A percentile compares a stretch with the other conserved stretches of the same genome.
Conservation (phyloP, 148 eudicot genomes). For the Camellia granthamiana region DNA sequence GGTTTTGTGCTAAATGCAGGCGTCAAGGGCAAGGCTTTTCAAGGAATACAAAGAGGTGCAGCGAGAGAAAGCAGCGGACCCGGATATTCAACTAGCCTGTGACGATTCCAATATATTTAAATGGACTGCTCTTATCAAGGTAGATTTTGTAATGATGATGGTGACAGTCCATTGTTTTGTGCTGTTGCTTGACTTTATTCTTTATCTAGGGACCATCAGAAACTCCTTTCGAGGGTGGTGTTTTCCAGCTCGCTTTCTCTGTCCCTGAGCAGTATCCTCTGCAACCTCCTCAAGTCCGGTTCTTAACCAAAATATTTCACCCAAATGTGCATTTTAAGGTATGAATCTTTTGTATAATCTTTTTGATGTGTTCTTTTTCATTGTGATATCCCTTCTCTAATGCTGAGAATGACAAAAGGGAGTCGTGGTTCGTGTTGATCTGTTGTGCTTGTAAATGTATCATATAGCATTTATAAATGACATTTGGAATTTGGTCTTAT, state of each 20-base stretch:
- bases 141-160: conserved; percentile 16
- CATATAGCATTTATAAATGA: background rate
- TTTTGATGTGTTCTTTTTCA: background rate
- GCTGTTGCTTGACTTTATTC: conserved; percentile 4
- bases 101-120: conserved; percentile 53
- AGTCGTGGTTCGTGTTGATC: background rate
- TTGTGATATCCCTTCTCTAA: background rate
- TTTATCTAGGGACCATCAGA: conserved; percentile 87
- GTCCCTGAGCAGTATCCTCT: conserved; percentile 96
- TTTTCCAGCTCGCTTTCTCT: conserved; percentile 97
- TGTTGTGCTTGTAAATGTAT: background rate
- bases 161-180: conserved; percentile 4
- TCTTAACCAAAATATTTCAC: conserved; percentile 94
- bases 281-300: conserved; percentile 99
- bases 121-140: conserved; percentile 85
- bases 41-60: conserved; percentile 97
- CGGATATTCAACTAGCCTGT: conserved; percentile 87
- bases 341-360: conserved; percentile 2
- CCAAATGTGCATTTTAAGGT: conserved; percentile 99
- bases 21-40: conserved; percentile 92
- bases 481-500: background rate
- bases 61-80: conserved; percentile 83
- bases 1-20: conserved; percentile 31
- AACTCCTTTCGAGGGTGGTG: conserved; percentile 95
- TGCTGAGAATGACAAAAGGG: background rate